Conservation (phyloP, 2,329 filamentous ascomycete genomes). For the Cladosporium sp. region DNA sequence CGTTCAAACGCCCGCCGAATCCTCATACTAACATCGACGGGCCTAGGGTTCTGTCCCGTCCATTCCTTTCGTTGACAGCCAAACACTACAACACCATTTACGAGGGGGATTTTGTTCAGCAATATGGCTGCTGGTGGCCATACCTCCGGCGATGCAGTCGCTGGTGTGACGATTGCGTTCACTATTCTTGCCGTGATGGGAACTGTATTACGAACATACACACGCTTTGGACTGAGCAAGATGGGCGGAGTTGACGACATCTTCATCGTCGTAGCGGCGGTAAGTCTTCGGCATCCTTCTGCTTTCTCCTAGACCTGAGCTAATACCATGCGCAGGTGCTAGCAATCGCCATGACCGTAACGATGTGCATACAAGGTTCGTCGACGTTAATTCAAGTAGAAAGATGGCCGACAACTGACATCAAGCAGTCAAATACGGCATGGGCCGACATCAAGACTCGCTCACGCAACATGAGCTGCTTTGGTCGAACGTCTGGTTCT, state of each 20-base stretch:
- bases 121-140: constrained; percentile 17
- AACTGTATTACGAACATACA: constrained; percentile 20
- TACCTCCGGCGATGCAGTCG: constrained; percentile 23
- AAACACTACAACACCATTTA: neutral
- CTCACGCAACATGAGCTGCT: constrained; percentile 11
- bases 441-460: constrained; percentile 15
- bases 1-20: too few species aligned
- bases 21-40: too few species aligned
- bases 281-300: neutral
- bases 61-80: neutral
- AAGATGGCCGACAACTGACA: neutral
- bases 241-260: constrained; percentile 19
- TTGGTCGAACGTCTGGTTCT: constrained; percentile 16
- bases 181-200: constrained; percentile 22
- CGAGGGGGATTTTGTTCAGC: neutral
- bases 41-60: neutral
- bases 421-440: constrained; percentile 17
- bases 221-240: constrained; percentile 12
- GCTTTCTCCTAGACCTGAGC: neutral
- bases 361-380: constrained; percentile 18
- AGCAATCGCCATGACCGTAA: constrained; percentile 13
- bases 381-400: neutral
- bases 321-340: constrained; percentile 13
- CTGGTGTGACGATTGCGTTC: constrained; percentile 23
- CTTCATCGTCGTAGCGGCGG: constrained; percentile 14